Evolutionary conservation across 768 basidiomycete species (phyloP).

Genomic region (Favolaschia claudopus): DNA sequence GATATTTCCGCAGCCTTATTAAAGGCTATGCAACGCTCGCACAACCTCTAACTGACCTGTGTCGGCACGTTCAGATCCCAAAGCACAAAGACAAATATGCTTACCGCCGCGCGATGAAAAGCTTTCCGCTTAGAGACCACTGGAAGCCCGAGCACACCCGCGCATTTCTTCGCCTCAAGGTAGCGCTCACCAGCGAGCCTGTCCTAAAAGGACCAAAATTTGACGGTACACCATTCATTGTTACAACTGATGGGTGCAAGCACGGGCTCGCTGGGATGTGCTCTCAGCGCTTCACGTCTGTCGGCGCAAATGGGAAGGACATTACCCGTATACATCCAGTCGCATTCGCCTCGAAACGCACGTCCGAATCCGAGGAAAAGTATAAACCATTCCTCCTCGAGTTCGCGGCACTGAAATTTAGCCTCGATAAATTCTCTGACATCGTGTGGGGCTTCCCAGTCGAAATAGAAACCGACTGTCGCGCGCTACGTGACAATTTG

Average conservation of each 20-base stretch:
- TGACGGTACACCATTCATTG: constrained; percentile 36
- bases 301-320: constrained; percentile 18
- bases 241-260: constrained; percentile 39
- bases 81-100: constrained; percentile 25
- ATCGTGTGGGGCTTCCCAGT: constrained; percentile 32
- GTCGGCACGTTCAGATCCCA: constrained; percentile 29
- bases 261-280: constrained; percentile 36
- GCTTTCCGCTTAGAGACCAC: constrained; percentile 2
- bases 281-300: constrained; percentile 25
- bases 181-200: constrained; percentile 27
- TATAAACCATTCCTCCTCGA: constrained; percentile 42
- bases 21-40: constrained; percentile 40
- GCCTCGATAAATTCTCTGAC: constrained; percentile 31
- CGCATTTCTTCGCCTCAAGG: constrained; percentile 35
- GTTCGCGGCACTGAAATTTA: constrained; percentile 31
- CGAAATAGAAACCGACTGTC: constrained; percentile 22
- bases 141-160: constrained; percentile 29
- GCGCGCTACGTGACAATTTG: constrained; percentile 33
- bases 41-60: constrained; percentile 41
- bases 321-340: constrained; percentile 31
- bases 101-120: constrained; percentile 36
- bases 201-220: constrained; percentile 27
- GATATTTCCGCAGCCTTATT: constrained; percentile 44
- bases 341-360: constrained; percentile 38
- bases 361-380: constrained; percentile 30